Evolutionary conservation across 2,329 filamentous ascomycete species (phyloP), one percentile per base, ranked within the genome.

Genomic region (Thielaviopsis musarum): DNA sequence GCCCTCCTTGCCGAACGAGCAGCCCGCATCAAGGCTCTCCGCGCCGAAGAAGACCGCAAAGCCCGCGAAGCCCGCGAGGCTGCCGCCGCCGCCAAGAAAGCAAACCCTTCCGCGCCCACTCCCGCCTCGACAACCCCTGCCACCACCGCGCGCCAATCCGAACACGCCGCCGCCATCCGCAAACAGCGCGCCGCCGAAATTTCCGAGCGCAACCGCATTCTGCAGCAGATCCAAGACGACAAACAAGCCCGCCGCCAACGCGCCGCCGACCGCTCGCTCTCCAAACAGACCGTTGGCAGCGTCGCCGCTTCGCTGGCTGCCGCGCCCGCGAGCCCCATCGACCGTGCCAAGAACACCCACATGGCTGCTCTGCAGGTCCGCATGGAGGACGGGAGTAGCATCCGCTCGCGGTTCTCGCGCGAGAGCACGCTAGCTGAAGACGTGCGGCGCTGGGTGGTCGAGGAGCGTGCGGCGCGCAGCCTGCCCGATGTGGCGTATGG

Each of bases 371-470:
- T 96, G 1, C 88, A 93, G 66, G 80, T 95, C 19, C 81, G 91
- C 7, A 75, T 95, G 0, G 87, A 94, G 60, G 89, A 96, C 67
- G 91, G 91, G 10, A 84, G 83, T 12, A 90, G 83, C 1, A 79
- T 96, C 19, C 82, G 89, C 49, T 79, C 77, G 3, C 82, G 79
- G 19, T 95, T 96, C 69, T 74, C 81, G 12, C 80, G 82, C 22
- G 73, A 73, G 1, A 75, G 79, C 6, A 86, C 79, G 0, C 75
- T 96, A 3, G 70, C 74, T 6, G 73, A 70, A 6, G 80, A 88
- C 52, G 83, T 97, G 0, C 80, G 91, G 7, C 71, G 75, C 6
- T 96, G 89, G 87, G 78, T 97, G 7, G 87, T 91, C 59, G 73
- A 77, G 60, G 75, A 79, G 41, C 75, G 81, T 63, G 73, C 70